phyloP scores from a whole-genome alignment of 2,329 filamentous ascomycete genomes.

The Colletotrichum brevisporum region DNA sequence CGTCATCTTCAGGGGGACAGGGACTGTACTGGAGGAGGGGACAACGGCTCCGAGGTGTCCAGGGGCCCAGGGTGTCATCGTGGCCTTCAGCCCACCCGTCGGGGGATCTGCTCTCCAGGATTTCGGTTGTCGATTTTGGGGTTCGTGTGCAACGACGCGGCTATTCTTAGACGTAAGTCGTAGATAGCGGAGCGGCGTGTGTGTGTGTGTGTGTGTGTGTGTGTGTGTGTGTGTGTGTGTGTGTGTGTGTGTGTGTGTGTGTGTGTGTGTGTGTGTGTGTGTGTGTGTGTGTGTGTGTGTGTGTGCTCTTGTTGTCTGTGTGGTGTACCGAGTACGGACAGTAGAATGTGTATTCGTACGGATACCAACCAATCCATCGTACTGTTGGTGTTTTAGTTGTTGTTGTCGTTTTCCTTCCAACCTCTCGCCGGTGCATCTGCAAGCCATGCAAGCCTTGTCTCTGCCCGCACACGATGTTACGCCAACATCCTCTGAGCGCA shows the following conservation, averaged over 20 bases:
- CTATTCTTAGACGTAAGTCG: conserved; percentile 39
- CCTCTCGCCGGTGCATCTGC: neutral
- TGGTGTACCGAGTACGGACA: too few relatives aligned
- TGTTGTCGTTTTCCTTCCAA: neutral
- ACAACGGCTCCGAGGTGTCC: conserved; percentile 28
- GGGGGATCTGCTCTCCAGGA: conserved; percentile 41
- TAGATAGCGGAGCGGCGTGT: conserved; percentile 14
- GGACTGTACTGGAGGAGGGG: neutral
- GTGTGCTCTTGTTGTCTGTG: too few relatives aligned
- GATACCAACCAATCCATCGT: too few relatives aligned
- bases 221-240: neutral
- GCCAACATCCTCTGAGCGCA: conserved; percentile 21
- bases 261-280: neutral
- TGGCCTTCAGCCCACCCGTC: conserved; percentile 28
- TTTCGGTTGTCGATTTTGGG: conserved; percentile 38
- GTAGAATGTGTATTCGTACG: too few relatives aligned
- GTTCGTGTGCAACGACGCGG: conserved; percentile 32
- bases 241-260: neutral
- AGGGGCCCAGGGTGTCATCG: conserved; percentile 38
- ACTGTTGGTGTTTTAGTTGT: neutral
- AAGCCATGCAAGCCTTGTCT: conserved; percentile 5
- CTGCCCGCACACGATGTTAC: conserved; percentile 34
- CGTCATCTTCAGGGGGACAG: conserved; percentile 22
- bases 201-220: neutral
- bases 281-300: too few relatives aligned